Conservation (phyloP, 2,329 filamentous ascomycete species). For the Scedosporium aurantiacum region DNA sequence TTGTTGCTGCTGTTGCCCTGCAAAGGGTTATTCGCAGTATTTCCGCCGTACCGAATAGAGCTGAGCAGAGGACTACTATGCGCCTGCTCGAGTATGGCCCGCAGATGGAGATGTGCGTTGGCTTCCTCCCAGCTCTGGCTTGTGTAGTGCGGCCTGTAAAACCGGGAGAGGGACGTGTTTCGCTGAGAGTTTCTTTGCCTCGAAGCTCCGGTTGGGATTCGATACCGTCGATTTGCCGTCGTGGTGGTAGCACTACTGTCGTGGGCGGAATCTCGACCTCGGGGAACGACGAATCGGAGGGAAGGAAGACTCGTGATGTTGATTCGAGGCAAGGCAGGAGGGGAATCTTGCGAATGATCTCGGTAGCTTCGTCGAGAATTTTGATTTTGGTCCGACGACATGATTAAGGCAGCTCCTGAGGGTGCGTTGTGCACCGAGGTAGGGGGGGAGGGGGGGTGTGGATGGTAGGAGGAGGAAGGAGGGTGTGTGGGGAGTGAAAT, state of each 20-base stretch:
- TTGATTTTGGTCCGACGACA: slow-evolving; percentile 6
- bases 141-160: neutral
- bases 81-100: slow-evolving; percentile 27
- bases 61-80: neutral
- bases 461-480: neutral
- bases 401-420: neutral
- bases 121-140: slow-evolving; percentile 26
- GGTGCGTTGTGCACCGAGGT: neutral
- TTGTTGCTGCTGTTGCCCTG: too few species aligned
- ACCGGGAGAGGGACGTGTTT: neutral
- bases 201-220: neutral
- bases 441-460: neutral
- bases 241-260: neutral
- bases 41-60: neutral
- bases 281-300: neutral
- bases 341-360: slow-evolving; percentile 2
- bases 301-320: neutral
- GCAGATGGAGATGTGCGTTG: slow-evolving; percentile 27
- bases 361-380: neutral
- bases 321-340: neutral
- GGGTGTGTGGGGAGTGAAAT: neutral
- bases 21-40: neutral
- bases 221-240: neutral
- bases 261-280: neutral
- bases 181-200: neutral